A percentile compares a stretch with the other conserved stretches of the same genome.
Conservation (phyloP, 805 yeast species). For the Clavispora santaluciae region DNA sequence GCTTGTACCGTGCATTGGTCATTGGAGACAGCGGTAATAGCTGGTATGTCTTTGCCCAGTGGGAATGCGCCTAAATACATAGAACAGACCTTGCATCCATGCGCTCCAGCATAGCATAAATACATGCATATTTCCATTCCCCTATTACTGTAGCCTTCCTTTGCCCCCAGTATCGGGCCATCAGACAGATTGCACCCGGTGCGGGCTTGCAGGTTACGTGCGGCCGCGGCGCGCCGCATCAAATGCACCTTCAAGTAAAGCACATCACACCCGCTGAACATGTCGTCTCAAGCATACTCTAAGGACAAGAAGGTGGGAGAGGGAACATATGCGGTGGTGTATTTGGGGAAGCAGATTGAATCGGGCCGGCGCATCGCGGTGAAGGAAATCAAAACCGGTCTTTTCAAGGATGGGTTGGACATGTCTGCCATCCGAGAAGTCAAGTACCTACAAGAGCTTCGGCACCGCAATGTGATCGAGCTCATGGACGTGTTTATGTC, state of each 20-base stretch:
- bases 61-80: constrained; percentile 52
- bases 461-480: constrained; percentile 75
- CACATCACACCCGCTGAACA: neutral
- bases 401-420: constrained; percentile 93
- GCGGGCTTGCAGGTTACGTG: too few species aligned
- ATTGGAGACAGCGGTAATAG: constrained; percentile 71
- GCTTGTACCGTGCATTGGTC: constrained; percentile 80
- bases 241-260: neutral
- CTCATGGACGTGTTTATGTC: constrained; percentile 78
- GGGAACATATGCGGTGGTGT: constrained; percentile 98
- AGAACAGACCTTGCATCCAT: neutral
- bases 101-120: neutral
- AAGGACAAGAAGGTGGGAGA: constrained; percentile 91
- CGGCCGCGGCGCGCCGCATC: too few species aligned
- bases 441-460: constrained; percentile 77
- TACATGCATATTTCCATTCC: neutral
- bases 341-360: constrained; percentile 65
- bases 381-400: constrained; percentile 91
- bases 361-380: constrained; percentile 69
- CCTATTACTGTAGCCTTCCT: too few species aligned
- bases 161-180: neutral
- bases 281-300: constrained; percentile 24
- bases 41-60: constrained; percentile 89
- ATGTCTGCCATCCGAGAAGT: constrained; percentile 97
- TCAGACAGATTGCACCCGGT: neutral